Base-by-base conservation (phyloP, 345 rosid genomes). In the Cardamine occulta region DNA sequence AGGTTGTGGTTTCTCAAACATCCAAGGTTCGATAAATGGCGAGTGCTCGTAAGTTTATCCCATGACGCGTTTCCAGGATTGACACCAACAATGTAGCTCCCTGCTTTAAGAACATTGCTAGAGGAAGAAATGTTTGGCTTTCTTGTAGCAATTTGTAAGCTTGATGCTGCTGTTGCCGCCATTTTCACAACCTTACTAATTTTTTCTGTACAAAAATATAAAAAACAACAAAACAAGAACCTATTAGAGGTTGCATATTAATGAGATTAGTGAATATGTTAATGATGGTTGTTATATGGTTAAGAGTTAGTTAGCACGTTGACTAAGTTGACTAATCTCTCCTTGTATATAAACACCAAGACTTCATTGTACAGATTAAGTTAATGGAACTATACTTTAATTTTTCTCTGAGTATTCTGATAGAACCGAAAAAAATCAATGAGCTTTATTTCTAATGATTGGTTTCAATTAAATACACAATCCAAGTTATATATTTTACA, bases 141-240 rank as follows among this genome's bases (percentile, higher is more conserved):
- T 70, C 76, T 74, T 8, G 86, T 72, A 45, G 84, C 86, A 76
- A 89, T 63, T 52, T 87, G 91, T 49, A 91, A 76, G 70, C 88
- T 75, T 63, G 87, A 86, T 66, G 89, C 89, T 59, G 82, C 78
- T 62, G 82, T 69, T 23, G 85, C 86, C 7, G 90, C 88, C 97
- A 91, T 91, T 80, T 63, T 81, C 72, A 77, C 63, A 28, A 74
- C 28, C 61, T 67, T 23, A 52, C 53, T 73, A 40, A 40, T 61
- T 7, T 63, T 64, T 74, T 58, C 80, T 31, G 44, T 39, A 5
- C 70, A 63, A 18, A 68, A 75, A 81, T 51, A 17, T 8, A 44
- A 23, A 10, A 70, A 40, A 32, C 17, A 32, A 44, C 56, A 35
- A 49, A 17, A 45, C 44, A 61, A 39, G 12, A 32, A 47, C 32